Evolutionary conservation across 164 flowering plant species (phyloP).

Genomic region (Stephania yunnanensis): DNA sequence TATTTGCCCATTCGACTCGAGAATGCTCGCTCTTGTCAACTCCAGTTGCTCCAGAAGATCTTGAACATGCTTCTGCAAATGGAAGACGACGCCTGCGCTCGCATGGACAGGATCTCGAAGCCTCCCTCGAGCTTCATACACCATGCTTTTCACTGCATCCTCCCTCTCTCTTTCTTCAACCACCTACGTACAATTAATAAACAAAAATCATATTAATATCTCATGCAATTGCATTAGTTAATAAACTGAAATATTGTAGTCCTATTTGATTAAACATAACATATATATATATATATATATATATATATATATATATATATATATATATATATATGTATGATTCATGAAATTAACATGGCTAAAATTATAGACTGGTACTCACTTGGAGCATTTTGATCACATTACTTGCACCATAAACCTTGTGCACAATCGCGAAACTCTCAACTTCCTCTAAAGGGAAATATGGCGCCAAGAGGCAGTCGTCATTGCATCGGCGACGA

Average conservation of each 20-base stretch:
- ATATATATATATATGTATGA: too few species aligned
- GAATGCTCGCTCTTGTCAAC: constrained; percentile 11
- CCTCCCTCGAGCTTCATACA: constrained; percentile 36
- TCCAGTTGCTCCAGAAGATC: constrained; percentile 21
- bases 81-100: constrained; percentile 28
- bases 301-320: too few species aligned
- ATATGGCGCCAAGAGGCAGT: constrained; percentile 42
- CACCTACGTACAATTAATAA: constrained; percentile 23
- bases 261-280: background rate
- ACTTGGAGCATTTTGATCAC: constrained; percentile 48
- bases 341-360: background rate
- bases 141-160: constrained; percentile 35
- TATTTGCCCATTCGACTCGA: constrained; percentile 17
- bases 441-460: constrained; percentile 33
- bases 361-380: background rate
- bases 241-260: background rate
- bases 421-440: constrained; percentile 41
- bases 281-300: too few species aligned
- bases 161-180: constrained; percentile 35
- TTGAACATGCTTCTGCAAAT: constrained; percentile 27
- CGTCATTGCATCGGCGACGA: constrained; percentile 34
- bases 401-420: constrained; percentile 57
- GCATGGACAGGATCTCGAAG: constrained; percentile 37
- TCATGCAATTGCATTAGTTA: background rate
- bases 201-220: too few species aligned